phyloP scores from a whole-genome alignment of 139 green algal species.

The Asterochloris erici region DNA sequence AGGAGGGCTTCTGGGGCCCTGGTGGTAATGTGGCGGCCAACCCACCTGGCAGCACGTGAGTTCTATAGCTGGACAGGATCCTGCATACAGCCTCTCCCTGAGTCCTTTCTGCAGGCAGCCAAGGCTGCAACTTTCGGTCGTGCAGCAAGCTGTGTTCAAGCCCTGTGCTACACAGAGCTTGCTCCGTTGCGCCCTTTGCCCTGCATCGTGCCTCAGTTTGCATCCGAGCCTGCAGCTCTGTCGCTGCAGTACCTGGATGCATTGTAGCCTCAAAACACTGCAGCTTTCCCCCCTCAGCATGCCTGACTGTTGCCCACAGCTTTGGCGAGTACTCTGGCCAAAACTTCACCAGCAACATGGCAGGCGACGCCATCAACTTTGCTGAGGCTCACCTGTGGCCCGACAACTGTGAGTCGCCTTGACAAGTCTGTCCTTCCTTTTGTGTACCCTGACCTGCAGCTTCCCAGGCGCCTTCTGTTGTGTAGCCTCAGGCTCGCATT shows the following conservation, averaged over 20 bases:
- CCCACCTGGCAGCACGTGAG: not conserved
- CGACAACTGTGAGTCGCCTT: conserved; percentile 21
- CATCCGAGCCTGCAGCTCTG: not conserved
- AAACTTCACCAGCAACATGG: conserved; percentile 7
- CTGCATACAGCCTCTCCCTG: not conserved
- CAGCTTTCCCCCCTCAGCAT: not conserved
- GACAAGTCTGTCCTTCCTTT: not conserved
- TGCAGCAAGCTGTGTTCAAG: no score
- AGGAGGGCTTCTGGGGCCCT: conserved; percentile 22
- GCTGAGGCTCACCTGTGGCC: conserved; percentile 54
- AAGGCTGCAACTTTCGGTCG: no score
- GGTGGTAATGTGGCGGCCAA: not conserved
- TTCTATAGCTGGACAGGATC: not conserved
- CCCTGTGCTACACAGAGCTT: not conserved
- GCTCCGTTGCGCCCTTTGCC: not conserved
- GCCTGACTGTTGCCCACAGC: no score
- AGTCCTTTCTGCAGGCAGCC: no score
- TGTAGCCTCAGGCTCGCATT: not conserved
- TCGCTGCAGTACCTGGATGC: not conserved
- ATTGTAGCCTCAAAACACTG: not conserved
- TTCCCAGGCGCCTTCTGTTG: not conserved
- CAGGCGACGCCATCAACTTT: conserved; percentile 49
- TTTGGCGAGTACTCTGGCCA: not conserved
- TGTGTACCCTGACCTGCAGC: not conserved
- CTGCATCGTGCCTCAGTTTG: not conserved